Conservation (phyloP, 1,139 yeast genomes). For the Suhomyces ambrosiae region DNA sequence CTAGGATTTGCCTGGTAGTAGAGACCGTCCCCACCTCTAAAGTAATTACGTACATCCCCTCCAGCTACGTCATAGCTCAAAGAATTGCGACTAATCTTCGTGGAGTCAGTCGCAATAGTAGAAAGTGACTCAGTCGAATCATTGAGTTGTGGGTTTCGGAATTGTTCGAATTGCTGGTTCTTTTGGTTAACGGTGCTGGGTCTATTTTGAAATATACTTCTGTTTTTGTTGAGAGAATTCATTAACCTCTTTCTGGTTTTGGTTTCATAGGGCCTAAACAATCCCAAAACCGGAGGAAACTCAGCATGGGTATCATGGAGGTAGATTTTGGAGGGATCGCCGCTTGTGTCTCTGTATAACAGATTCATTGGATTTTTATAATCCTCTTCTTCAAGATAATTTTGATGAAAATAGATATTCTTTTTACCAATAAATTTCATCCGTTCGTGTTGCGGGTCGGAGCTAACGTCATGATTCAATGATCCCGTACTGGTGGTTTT, state of each 20-base stretch:
- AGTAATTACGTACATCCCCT: slow-evolving; percentile 38
- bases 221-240: slow-evolving; percentile 12
- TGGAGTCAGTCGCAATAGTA: slow-evolving; percentile 3
- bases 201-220: slow-evolving; percentile 6
- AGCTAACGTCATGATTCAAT: slow-evolving; percentile 5
- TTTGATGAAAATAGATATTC: slow-evolving; percentile 27
- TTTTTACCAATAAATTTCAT: slow-evolving; percentile 22
- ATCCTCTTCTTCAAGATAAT: slow-evolving; percentile 21
- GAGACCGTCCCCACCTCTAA: slow-evolving; percentile 59
- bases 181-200: not conserved
- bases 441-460: slow-evolving; percentile 9
- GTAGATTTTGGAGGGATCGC: slow-evolving; percentile 34
- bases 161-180: slow-evolving; percentile 4
- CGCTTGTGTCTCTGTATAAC: slow-evolving; percentile 24
- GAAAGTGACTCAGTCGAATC: slow-evolving; percentile 10
- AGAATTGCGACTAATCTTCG: slow-evolving; percentile 7
- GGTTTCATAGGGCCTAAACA: slow-evolving; percentile 57
- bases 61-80: slow-evolving; percentile 29
- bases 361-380: slow-evolving; percentile 20
- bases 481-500: slow-evolving; percentile 9
- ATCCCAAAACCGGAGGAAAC: slow-evolving; percentile 47
- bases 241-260: slow-evolving; percentile 45
- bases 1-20: slow-evolving; percentile 44
- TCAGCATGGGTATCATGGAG: slow-evolving; percentile 27
- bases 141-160: slow-evolving; percentile 8